Base-by-base conservation (phyloP, 116 monocot genomes). In the Trichopus zeylanicus region DNA sequence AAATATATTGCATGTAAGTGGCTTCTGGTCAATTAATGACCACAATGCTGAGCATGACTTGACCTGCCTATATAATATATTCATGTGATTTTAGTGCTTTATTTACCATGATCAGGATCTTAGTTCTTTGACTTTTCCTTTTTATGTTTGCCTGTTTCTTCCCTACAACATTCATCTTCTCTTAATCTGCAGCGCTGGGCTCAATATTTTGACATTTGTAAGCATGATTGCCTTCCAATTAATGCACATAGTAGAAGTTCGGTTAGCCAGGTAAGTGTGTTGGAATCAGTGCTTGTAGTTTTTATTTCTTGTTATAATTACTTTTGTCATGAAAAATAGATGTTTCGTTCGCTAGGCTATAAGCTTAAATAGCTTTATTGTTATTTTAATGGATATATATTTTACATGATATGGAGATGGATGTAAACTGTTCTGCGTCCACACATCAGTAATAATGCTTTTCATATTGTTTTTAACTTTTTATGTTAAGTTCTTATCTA, bases 171-270 rank as follows among this genome's bases (percentile, higher is more conserved):
- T 49, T 5, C 29, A 55, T 69, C 37, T 48, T 53, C 13, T 28
- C 26, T 7, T 20, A 29, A 56, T 66, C 10, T 72, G 24, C 78
- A 94, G 94, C 73, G 66, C 16, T 94, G 94, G 94, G 47, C 74
- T 47, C 75, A 26, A 7, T 65, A 69, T 76, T 89, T 94, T 61
- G 86, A 86, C 34, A 75, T 62, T 27, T 66, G 55, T 31, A 89
- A 85, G 64, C 82, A 83, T 65, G 89, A 83, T 62, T 79, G 83
- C 53, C 56, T 94, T 63, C 60, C 94, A 56, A 78, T 94, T 0
- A 89, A 81, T 69, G 94, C 94, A 30, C 86, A 86, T 57, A 83
- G 75, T 67, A 83, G 61, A 67, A 78, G 80, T 73, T 94, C 94
- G 57, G 83, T 94, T 46, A 78, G 69, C 46, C 80, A 89, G 94